Evolutionary conservation across 371 early-diverging fungal genomes (phyloP).

Genomic region (Actinomucor elegans): DNA sequence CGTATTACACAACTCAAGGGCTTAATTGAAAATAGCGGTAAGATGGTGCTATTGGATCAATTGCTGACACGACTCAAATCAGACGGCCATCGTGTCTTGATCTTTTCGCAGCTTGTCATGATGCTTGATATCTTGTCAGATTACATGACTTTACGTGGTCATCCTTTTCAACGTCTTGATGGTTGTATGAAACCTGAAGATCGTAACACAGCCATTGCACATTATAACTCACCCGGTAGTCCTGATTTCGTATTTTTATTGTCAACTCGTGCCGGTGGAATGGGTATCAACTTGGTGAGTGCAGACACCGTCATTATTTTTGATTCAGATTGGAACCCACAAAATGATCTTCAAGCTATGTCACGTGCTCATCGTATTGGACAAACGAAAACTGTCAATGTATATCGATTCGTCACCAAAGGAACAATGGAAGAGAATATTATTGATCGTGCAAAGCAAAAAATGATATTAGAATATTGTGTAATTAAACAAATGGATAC

Average conservation of each 20-base stretch:
- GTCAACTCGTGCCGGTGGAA: slow-evolving; percentile 98
- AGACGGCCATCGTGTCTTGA: slow-evolving; percentile 92
- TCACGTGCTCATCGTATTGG: slow-evolving; percentile 99
- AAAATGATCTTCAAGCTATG: slow-evolving; percentile 99
- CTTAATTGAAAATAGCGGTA: slow-evolving; percentile 87
- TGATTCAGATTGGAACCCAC: slow-evolving; percentile 99
- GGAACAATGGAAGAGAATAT: slow-evolving; percentile 99
- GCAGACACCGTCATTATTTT: slow-evolving; percentile 99
- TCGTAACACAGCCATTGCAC: slow-evolving; percentile 96
- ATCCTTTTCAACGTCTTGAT: slow-evolving; percentile 94
- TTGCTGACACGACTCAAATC: slow-evolving; percentile 81
- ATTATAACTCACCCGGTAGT: slow-evolving; percentile 96
- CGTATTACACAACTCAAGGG: slow-evolving; percentile 78
- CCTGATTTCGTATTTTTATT: slow-evolving; percentile 97
- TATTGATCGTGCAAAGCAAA: slow-evolving; percentile 96
- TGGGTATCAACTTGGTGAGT: slow-evolving; percentile 98
- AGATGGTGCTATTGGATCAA: slow-evolving; percentile 95
- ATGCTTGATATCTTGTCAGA: slow-evolving; percentile 95
- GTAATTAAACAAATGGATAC: slow-evolving; percentile 98
- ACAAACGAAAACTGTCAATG: slow-evolving; percentile 97
- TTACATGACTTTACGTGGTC: slow-evolving; percentile 82
- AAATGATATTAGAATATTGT: slow-evolving; percentile 98
- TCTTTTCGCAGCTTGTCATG: slow-evolving; percentile 95
- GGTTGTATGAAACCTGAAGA: slow-evolving; percentile 92
- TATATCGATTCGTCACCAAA: slow-evolving; percentile 97